Percentiles rank a stretch among this genome's conserved stretches.
Evolutionary conservation across 1,139 yeast species (phyloP).

Genomic region (Blastobotrys capitulatus): DNA sequence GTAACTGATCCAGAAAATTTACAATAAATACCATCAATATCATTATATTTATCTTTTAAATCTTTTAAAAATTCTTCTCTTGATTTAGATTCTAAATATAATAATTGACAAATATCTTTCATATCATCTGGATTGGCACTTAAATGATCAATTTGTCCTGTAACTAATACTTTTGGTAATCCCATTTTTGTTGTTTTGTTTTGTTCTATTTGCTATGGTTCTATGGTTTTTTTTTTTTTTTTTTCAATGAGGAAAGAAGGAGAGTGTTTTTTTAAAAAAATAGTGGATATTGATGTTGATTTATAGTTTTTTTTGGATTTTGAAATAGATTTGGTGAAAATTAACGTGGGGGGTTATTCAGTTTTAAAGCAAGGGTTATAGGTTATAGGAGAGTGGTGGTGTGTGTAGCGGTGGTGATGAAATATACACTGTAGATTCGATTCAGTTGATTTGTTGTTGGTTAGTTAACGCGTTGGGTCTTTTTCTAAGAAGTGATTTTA

Average conservation of each 20-base stretch:
- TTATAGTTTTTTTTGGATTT: background rate
- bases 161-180: conserved; percentile 20
- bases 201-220: no score
- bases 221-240: no score
- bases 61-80: conserved; percentile 32
- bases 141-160: conserved; percentile 24
- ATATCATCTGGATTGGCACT: conserved; percentile 23
- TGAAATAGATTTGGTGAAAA: no score
- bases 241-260: no score
- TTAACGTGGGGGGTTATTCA: background rate
- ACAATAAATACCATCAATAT: conserved; percentile 30
- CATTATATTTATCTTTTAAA: conserved; percentile 29
- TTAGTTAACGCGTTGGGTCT: no score
- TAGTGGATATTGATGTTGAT: background rate
- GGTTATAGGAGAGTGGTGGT: no score
- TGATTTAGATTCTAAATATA: conserved; percentile 15
- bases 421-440: no score
- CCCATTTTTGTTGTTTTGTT: conserved; percentile 6
- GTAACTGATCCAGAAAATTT: conserved; percentile 59
- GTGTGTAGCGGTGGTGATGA: no score
- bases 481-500: no score
- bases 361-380: no score
- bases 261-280: background rate
- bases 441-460: no score
- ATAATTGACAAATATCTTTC: conserved; percentile 25